Base-by-base conservation (phyloP, 805 yeast genomes). In the Candida yuanshanica region DNA sequence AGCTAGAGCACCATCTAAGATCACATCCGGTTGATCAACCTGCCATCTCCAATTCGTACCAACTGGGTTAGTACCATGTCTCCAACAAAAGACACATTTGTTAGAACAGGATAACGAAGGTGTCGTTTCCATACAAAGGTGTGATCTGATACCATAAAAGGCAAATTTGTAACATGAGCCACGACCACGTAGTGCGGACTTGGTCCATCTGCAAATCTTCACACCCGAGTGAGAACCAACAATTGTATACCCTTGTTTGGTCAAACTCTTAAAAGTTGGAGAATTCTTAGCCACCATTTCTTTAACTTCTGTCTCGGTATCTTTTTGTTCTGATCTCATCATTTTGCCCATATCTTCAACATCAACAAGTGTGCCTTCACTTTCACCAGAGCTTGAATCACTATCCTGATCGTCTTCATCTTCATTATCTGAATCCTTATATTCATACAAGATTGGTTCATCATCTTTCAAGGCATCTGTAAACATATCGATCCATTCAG, bases 11-110 rank as follows among this genome's bases (percentile, higher is more conserved):
- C 96, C 96, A 35, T 84, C 77, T 42, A 89, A 59, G 38, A 89
- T 86, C 45, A 70, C 80, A 51, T 86, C 90, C 0, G 97, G 96
- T 17, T 83, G 81, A 61, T 89, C 96, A 12, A 88, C 85, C 55
- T 88, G 91, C 97, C 97, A 89, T 55, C 96, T 70, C 97, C 97
- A 89, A 45, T 83, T 82, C 22, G 95, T 89, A 14, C 96, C 96
- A 2, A 90, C 96, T 0, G 97, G 97, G 56, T 89, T 90, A 2
- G 96, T 89, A 37, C 97, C 97, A 62, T 89, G 97, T 60, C 97
- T 76, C 97, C 97, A 89, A 65, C 97, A 89, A 58, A 89, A 89
- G 5, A 90, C 96, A 72, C 97, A 89, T 60, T 89, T 89, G 59
- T 89, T 89, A 5, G 96, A 87, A 62, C 97, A 89, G 7, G 96